Base-by-base conservation (phyloP, 106 monocot genomes). In the Phalaenopsis equestris region DNA sequence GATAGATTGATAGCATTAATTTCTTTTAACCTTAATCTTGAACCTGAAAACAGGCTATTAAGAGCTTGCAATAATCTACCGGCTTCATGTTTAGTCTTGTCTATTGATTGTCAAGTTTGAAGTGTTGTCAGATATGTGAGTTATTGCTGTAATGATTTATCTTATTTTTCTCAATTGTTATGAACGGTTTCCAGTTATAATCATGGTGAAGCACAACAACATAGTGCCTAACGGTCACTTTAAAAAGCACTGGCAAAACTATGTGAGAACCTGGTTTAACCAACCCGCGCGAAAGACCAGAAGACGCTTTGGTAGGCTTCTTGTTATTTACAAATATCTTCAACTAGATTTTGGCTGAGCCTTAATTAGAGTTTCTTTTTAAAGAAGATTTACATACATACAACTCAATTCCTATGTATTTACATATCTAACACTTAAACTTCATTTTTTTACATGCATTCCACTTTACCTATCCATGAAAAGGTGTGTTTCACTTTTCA, bases 201-300 rank as follows among this genome's bases (percentile, higher is more conserved):
- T 42, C 8, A 90, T 87, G 85, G 85, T 91, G 77, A 88, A 86
- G 84, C 91, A 91, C 79, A 91, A 91, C 83, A 91, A 91, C 83
- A 88, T 87, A 47, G 67, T 88, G 11, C 85, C 88, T 0, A 86
- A 86, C 75, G 84, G 85, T 6, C 91, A 87, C 81, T 91, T 89
- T 73, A 91, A 87, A 80, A 91, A 91, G 85, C 91, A 91, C 61
- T 91, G 91, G 88, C 91, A 91, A 75, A 87, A 91, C 52, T 91
- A 86, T 88, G 91, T 91, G 9, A 91, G 76, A 76, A 91, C 88
- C 3, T 91, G 86, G 91, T 91, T 91, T 61, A 85, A 91, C 30
- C 91, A 91, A 21, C 91, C 88, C 49, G 91, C 88, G n/a, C 73
- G 91, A 4, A 88, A 91, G 64, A 80, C 80, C 3, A 84, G 85